These are phyloP conservation scores for Colletotrichum filicis DNA, from an alignment of 2,329 filamentous ascomycete species.

Conservation along the genomic window DNA sequence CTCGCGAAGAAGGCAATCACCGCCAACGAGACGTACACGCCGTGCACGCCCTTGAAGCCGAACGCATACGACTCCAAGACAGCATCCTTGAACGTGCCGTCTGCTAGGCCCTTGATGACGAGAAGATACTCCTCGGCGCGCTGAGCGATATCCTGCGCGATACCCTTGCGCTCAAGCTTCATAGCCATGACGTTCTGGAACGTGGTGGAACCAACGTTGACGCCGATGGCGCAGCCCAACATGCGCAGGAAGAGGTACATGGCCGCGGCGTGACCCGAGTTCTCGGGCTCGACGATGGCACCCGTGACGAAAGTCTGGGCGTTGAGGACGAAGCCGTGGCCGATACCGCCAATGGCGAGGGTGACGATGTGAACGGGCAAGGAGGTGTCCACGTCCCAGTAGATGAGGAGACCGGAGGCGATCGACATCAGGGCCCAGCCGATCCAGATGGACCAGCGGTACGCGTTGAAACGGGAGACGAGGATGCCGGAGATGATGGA, in stretches of 20 bases:
- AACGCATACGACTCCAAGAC: conserved; percentile 28
- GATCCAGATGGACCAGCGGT: conserved; percentile 50
- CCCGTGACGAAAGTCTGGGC: conserved; percentile 39
- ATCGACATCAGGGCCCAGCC: conserved; percentile 45
- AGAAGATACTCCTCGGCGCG: conserved; percentile 30
- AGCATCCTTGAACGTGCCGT: conserved; percentile 31
- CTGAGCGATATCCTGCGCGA: conserved; percentile 29
- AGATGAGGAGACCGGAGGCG: conserved; percentile 34
- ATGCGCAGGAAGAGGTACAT: conserved; percentile 38
- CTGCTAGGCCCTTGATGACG: conserved; percentile 28
- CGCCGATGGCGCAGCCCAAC: conserved; percentile 37
- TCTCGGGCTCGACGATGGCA: conserved; percentile 32
- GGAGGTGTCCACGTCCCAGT: conserved; percentile 32
- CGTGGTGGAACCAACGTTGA: conserved; percentile 36
- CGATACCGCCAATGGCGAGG: conserved; percentile 35
- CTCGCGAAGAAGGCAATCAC: conserved; percentile 29
- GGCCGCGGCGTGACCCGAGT: conserved; percentile 35
- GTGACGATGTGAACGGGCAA: conserved; percentile 33
- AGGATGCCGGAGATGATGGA: conserved; percentile 46
- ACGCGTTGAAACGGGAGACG: conserved; percentile 45
- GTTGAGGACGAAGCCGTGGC: conserved; percentile 38
- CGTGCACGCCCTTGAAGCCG: conserved; percentile 34
- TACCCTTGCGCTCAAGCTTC: conserved; percentile 33
- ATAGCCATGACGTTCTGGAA: conserved; percentile 39
- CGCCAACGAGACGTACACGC: conserved; percentile 29